Conservation (phyloP, 2,329 filamentous ascomycete species). For the Trichoderma koningii region DNA sequence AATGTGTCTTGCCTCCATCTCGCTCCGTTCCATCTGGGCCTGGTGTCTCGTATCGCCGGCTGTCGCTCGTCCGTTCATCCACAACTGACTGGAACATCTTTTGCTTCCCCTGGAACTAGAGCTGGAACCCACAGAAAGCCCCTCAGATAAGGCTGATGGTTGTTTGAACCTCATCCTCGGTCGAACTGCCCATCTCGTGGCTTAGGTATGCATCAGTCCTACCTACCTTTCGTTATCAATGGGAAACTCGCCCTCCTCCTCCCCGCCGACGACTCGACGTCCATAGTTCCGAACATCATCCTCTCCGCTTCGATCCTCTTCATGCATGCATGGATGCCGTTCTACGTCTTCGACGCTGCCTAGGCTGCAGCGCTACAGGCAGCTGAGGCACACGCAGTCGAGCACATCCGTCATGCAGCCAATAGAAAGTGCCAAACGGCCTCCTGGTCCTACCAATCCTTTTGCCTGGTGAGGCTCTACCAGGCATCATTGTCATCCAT, state of each 20-base stretch:
- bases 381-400: not conserved
- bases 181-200: too few relatives aligned
- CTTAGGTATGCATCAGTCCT: too few relatives aligned
- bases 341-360: constrained; percentile 15
- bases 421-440: constrained; percentile 13
- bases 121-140: too few relatives aligned
- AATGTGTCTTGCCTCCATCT: constrained; percentile 3
- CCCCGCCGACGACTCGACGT: too few relatives aligned
- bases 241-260: too few relatives aligned
- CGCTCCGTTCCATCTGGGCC: not conserved
- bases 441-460: constrained; percentile 13
- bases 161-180: too few relatives aligned
- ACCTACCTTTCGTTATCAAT: too few relatives aligned
- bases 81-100: not conserved
- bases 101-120: too few relatives aligned
- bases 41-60: constrained; percentile 17
- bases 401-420: constrained; percentile 10
- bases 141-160: too few relatives aligned
- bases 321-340: constrained; percentile 24
- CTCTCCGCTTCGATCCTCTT: constrained; percentile 2
- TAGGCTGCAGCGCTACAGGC: constrained; percentile 5
- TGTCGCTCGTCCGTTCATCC: constrained; percentile 11
- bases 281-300: not conserved
- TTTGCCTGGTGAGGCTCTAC: constrained; percentile 23
- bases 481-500: constrained; percentile 4